These are phyloP conservation scores for Lactifluus subvellereus DNA, from an alignment of 768 basidiomycete species.

Conservation along the genomic window DNA sequence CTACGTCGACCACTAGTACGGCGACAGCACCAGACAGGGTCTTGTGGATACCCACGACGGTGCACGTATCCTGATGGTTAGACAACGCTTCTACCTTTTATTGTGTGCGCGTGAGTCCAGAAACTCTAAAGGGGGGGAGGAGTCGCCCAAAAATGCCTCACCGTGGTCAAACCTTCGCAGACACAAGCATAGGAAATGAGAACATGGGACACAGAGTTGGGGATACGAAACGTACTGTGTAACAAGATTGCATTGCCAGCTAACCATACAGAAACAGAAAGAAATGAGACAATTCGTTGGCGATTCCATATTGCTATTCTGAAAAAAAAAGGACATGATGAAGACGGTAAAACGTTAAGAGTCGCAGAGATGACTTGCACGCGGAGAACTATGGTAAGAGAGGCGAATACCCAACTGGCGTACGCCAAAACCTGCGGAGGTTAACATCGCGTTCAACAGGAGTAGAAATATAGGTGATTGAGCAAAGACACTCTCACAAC, in stretches of 20 bases:
- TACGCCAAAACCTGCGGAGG: neutral
- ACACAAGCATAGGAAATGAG: neutral
- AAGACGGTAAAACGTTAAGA: neutral
- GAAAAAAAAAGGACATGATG: neutral
- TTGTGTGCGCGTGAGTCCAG: neutral
- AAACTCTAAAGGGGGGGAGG: neutral
- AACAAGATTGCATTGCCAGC: neutral
- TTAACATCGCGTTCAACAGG: neutral
- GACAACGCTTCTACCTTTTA: neutral
- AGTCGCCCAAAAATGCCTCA: neutral
- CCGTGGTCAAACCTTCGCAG: neutral
- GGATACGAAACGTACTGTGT: neutral
- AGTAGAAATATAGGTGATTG: neutral
- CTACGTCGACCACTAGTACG: neutral
- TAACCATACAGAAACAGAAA: neutral
- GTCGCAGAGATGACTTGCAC: neutral
- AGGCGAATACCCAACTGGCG: neutral
- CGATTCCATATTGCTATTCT: slow-evolving; percentile 4
- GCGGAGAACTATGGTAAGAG: neutral
- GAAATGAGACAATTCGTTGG: neutral
- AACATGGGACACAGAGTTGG: neutral
- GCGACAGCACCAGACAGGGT: neutral
- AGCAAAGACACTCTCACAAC: neutral
- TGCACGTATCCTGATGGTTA: neutral
- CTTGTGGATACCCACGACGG: neutral